phyloP scores from a whole-genome alignment of 371 early-diverging fungal species.

The Mortierella sp. region DNA sequence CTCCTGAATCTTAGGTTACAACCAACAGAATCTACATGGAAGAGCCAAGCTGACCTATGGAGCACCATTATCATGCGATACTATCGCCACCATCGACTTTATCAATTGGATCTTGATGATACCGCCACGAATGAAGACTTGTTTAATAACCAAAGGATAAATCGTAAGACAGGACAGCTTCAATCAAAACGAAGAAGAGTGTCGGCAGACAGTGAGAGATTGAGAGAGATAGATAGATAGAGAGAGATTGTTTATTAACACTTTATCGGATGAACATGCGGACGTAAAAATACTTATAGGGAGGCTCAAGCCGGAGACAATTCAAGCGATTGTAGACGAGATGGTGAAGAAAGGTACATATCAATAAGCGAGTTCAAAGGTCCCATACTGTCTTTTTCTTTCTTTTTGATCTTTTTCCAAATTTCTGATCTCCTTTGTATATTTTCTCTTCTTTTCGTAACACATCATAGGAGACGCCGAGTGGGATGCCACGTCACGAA shows the following conservation, averaged over 20 bases:
- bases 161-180: conserved; percentile 57
- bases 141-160: conserved; percentile 77
- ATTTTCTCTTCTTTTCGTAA: not conserved
- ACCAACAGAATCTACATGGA: conserved; percentile 86
- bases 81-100: conserved; percentile 72
- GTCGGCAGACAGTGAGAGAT: too few species aligned
- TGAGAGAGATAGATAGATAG: too few species aligned
- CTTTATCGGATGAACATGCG: too few species aligned
- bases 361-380: not conserved
- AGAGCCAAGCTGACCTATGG: conserved; percentile 87
- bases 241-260: not conserved
- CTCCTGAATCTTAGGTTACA: conserved; percentile 70
- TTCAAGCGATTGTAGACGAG: conserved; percentile 79
- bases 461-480: conserved; percentile 73
- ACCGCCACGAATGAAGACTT: conserved; percentile 63
- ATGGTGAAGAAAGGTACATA: conserved; percentile 80
- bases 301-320: conserved; percentile 66
- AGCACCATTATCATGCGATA: conserved; percentile 79
- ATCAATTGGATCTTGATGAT: conserved; percentile 75
- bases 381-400: not conserved
- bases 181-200: not conserved
- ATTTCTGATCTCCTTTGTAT: not conserved
- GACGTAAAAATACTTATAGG: conserved; percentile 44
- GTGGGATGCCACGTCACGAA: conserved; percentile 73
- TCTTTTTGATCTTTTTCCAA: not conserved